Base-by-base conservation (phyloP, 2,329 filamentous ascomycete genomes). In the Penicillium sp. region DNA sequence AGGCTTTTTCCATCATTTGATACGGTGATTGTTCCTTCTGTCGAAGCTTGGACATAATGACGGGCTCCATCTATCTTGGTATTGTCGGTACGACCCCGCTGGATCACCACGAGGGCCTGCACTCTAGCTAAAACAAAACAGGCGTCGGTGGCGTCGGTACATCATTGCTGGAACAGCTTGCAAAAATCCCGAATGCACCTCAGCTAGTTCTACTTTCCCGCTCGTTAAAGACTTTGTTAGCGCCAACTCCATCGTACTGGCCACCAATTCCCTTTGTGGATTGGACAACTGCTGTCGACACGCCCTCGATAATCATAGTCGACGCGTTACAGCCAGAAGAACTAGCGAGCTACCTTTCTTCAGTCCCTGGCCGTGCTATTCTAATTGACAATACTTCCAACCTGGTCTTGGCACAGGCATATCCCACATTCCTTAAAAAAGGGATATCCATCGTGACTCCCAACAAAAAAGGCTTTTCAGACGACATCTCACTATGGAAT, bases 401-500 rank as follows among this genome's bases (percentile, higher is more conserved):
- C 66, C 88, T 92, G 67, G 87, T 89, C 60, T 82, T 98, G 26
- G 93, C 93, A 44, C 84, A 90, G 58, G 78, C 84, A 29, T 99
- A 98, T 75, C 92, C 93, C 0, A 73, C 83, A 29, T 90, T 96
- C 74, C 80, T 98, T 57, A 82, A 84, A 67, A 84, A 86, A 59
- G 93, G 93, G 8, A 88, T 98, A 74, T 93, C 87, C 76, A 87
- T 99, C 67, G 91, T 98, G 27, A 99, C 95, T 0, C 93, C 95
- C 44, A 99, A 98, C 83, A 99, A 99, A 82, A 99, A 99, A 78
- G 93, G 90, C 14, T 99, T 99, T 78, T 95, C 91, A 0, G 87
- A 90, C 55, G 87, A 85, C 45, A 87, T 90, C 68, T 81, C 86
- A 65, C 81, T 96, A 54, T 99, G 93, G 93, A 84, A 90, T 69